Base-by-base conservation (phyloP, 208 protist genomes). In the Kentomonas sorsogonicus region DNA sequence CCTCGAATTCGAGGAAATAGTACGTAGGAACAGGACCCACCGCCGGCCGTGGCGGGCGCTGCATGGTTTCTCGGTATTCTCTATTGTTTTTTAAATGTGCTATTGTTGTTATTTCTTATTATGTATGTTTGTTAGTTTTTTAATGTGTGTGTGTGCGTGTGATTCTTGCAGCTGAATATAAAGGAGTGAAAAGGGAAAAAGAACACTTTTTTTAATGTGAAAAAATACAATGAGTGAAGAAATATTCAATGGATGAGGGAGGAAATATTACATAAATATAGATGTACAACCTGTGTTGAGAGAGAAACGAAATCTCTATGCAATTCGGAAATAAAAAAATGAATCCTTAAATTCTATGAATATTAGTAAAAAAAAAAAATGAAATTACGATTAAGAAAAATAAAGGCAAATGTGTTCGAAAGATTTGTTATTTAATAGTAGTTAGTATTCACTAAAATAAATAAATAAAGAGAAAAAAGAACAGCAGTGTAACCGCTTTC, bases 331-430 rank as follows among this genome's bases (percentile, higher is more conserved):
- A 16, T 22, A 16, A 7, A 7, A 23, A 18, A 16, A 33, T 53
- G 46, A 9, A 15, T 22, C 4, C 15, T 34, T 7, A 16, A 11
- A 23, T 7, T 11, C 7, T 5, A 11, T 38, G 33, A 38, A 16
- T 36, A 52, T 11, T 6, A 52, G 29, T 6, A 20, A 52, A 30
- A 52, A 31, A 30, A 52, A 52, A 52, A 52, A 20, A 18, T n/a
- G 31, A 47, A 69, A 48, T 30, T 27, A 55, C 46, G 64, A 23
- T 26, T 50, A 59, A 48, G 18, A 39, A 44, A 10, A 41, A 51
- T 2, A 47, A 62, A 18, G 54, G 15, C 34, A 16, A 38, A 58
- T 26, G 46, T n/a, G n/a, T n/a, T n/a, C n/a, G n/a, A n/a, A n/a
- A n/a, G n/a, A n/a, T n/a, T n/a, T n/a, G n/a, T n/a, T n/a, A n/a